Evolutionary conservation across 371 early-diverging fungal genomes (phyloP).

Genomic region (Amoeboaphelidium occidentale): DNA sequence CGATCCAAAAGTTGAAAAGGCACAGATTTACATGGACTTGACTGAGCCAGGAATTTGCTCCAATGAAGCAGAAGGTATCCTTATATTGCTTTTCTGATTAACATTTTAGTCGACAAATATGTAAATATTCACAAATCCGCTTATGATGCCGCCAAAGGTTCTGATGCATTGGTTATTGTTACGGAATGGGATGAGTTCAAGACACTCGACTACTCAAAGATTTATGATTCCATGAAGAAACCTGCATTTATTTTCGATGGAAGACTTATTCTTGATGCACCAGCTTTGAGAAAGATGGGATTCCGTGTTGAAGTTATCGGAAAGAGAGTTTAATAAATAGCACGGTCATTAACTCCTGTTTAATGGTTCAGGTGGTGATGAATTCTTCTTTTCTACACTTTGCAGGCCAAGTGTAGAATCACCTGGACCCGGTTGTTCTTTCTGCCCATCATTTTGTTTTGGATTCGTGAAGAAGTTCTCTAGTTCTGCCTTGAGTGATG

Average conservation of each 20-base stretch:
- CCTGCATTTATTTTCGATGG: conserved; percentile 87
- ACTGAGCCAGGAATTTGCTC: conserved; percentile 35
- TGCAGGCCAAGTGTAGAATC: too few species aligned
- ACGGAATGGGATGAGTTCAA: conserved; percentile 91
- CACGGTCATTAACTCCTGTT: too few species aligned
- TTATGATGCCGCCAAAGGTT: conserved; percentile 37
- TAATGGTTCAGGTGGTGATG: too few species aligned
- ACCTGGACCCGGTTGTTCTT: too few species aligned
- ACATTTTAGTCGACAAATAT: conserved; percentile 23
- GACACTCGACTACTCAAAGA: conserved; percentile 26
- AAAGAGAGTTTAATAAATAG: too few species aligned
- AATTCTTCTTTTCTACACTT: too few species aligned
- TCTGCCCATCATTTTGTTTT: too few species aligned
- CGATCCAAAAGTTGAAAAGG: conserved; percentile 66
- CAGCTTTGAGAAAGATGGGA: conserved; percentile 45
- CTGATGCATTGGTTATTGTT: conserved; percentile 58
- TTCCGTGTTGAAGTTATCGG: conserved; percentile 64
- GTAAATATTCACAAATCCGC: conserved; percentile 31
- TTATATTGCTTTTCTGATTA: background rate
- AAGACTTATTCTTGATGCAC: conserved; percentile 50
- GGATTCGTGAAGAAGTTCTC: too few species aligned
- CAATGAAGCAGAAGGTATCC: background rate
- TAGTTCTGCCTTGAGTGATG: too few species aligned
- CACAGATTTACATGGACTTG: conserved; percentile 57
- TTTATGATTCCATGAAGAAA: conserved; percentile 50